Evolutionary conservation across 441 rosid species (phyloP).

Genomic region (Pelargonium australe): DNA sequence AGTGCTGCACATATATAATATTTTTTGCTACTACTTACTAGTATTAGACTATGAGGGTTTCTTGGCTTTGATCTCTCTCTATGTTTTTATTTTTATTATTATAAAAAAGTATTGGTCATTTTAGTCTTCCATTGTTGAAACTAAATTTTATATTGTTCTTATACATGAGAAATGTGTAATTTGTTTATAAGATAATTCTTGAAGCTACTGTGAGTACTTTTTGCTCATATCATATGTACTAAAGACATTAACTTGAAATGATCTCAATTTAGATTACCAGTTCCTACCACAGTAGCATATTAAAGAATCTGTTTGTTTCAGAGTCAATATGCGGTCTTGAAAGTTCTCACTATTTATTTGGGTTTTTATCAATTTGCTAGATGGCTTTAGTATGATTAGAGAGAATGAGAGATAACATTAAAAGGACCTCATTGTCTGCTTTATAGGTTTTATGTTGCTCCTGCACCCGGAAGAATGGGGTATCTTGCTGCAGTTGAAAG

Average conservation of each 20-base stretch:
- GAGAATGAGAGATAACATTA: not conserved
- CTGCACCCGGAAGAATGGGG: conserved; percentile 79
- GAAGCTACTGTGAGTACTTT: not conserved
- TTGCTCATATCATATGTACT: too few relatives aligned
- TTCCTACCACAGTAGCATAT: not conserved
- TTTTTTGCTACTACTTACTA: not conserved
- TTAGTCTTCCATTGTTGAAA: not conserved
- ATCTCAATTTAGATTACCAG: too few relatives aligned
- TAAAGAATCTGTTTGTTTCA: not conserved
- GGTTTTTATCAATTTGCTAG: not conserved
- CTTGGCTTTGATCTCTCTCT: not conserved
- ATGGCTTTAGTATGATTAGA: not conserved
- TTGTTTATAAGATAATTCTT: not conserved
- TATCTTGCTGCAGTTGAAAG: conserved; percentile 68
- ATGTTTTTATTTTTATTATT: too few relatives aligned
- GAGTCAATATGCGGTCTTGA: not conserved
- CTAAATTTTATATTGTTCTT: not conserved
- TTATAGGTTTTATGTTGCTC: conserved; percentile 80
- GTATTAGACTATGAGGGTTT: not conserved
- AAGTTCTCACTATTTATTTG: not conserved
- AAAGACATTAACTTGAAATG: not conserved
- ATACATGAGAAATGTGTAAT: not conserved
- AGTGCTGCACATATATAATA: not conserved
- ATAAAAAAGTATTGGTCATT: too few relatives aligned
- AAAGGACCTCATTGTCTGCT: conserved; percentile 11